These are phyloP conservation scores for Samsoniella hepiali DNA, from an alignment of 2,329 filamentous ascomycete genomes.

Conservation along the genomic window DNA sequence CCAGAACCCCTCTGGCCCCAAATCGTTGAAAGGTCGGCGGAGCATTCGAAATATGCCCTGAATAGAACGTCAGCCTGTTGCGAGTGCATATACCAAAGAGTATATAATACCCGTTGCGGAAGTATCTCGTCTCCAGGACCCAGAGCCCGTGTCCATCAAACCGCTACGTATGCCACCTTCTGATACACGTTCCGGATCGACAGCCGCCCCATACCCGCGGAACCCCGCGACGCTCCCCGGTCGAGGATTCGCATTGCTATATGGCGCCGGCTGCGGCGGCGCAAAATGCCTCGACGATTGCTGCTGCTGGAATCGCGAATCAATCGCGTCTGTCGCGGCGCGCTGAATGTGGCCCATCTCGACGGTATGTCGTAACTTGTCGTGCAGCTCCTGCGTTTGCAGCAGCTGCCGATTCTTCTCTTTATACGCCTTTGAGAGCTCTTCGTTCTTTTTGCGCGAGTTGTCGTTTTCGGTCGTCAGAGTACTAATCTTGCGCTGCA, in stretches of 20 bases:
- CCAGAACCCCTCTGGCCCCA: conserved; percentile 1
- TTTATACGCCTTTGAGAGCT: conserved; percentile 62
- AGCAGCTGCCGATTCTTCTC: conserved; percentile 69
- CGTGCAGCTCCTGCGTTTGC: conserved; percentile 64
- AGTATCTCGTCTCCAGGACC: not conserved
- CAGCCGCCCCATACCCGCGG: not conserved
- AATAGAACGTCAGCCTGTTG: not conserved
- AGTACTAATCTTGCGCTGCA: conserved; percentile 62
- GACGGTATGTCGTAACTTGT: conserved; percentile 55
- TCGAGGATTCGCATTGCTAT: conserved; percentile 16
- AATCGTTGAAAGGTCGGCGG: not conserved
- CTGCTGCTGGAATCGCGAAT: conserved; percentile 21
- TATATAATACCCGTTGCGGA: not conserved
- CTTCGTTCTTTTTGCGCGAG: conserved; percentile 68
- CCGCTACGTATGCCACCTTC: not conserved
- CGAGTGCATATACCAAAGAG: no score
- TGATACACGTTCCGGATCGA: not conserved
- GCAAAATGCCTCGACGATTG: conserved; percentile 21
- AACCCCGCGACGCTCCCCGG: not conserved
- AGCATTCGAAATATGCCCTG: not conserved
- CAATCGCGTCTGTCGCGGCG: conserved; percentile 48
- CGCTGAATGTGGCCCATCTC: conserved; percentile 54
- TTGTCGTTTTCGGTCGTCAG: conserved; percentile 60
- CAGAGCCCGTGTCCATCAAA: not conserved
- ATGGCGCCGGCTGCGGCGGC: not conserved